These are phyloP conservation scores for Rhodamnia argentea DNA, from an alignment of 345 rosid genomes.

Conservation along the genomic window DNA sequence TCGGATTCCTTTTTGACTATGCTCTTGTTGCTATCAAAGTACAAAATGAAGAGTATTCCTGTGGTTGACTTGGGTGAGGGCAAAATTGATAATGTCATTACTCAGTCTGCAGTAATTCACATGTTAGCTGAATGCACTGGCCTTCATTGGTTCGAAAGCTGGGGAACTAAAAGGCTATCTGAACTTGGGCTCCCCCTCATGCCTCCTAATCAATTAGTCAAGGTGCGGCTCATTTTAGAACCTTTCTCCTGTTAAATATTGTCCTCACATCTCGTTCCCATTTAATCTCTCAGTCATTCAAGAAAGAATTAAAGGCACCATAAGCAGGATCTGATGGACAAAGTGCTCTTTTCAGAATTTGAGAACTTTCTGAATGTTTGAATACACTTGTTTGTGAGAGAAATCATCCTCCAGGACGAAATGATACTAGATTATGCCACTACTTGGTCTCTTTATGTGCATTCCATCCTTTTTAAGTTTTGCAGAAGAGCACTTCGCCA, in stretches of 20 bases:
- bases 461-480: neutral
- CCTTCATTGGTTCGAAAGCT: conserved; percentile 90
- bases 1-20: conserved; percentile 90
- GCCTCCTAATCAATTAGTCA: conserved; percentile 39
- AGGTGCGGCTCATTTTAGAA: conserved; percentile 21
- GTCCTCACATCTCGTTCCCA: neutral
- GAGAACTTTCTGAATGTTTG: neutral
- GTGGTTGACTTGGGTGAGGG: conserved; percentile 74
- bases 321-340: neutral
- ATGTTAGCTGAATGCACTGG: conserved; percentile 94
- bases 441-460: neutral
- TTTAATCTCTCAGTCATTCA: neutral
- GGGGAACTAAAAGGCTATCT: conserved; percentile 83
- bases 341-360: neutral
- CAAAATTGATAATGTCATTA: conserved; percentile 71
- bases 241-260: neutral
- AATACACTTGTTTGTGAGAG: neutral
- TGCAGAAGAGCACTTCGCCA: neutral
- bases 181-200: conserved; percentile 84
- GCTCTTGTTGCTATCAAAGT: conserved; percentile 87
- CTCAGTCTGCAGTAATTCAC: conserved; percentile 96
- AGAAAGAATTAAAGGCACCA: neutral
- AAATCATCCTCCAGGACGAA: neutral
- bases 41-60: conserved; percentile 97
- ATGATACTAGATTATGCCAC: neutral